Conservation (phyloP, 169 alveolate genomes). For the Plasmodium inui region DNA sequence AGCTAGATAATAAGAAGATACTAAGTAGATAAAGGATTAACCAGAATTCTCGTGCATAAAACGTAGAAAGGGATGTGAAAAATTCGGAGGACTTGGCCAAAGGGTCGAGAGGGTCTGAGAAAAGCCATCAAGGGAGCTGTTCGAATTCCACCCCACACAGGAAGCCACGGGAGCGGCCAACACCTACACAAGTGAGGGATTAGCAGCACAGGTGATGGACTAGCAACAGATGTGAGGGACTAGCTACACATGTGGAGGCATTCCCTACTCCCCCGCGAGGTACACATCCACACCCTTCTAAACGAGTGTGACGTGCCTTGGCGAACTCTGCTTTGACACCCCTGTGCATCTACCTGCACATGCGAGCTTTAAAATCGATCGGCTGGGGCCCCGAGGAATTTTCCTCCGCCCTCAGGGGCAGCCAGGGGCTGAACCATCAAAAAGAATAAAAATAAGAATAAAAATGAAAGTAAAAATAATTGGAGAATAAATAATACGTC, state of each 20-base stretch:
- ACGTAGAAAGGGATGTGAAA: not conserved
- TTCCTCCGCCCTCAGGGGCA: not conserved
- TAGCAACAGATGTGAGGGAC: too few relatives aligned
- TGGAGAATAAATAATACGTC: not conserved
- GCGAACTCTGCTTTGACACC: not conserved
- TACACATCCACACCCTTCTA: not conserved
- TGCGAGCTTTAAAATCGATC: not conserved
- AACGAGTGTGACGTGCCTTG: not conserved
- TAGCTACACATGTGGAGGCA: too few relatives aligned
- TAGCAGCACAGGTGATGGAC: not conserved
- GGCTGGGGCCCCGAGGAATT: not conserved
- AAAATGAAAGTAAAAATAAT: not conserved
- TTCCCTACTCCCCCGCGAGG: too few relatives aligned
- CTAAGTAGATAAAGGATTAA: not conserved
- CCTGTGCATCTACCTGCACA: constrained; percentile 1
- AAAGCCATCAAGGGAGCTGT: not conserved
- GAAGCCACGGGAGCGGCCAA: not conserved
- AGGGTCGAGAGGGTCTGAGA: not conserved
- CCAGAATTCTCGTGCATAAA: not conserved
- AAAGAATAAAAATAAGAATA: not conserved
- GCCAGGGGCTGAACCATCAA: not conserved
- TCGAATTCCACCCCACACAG: not conserved
- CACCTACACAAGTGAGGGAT: not conserved
- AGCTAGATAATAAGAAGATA: not conserved
- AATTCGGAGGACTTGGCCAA: not conserved